A percentile compares a stretch with the other conserved stretches of the same genome.
Evolutionary conservation across 2,329 filamentous ascomycete species (phyloP).

Genomic region (Venturia effusa): DNA sequence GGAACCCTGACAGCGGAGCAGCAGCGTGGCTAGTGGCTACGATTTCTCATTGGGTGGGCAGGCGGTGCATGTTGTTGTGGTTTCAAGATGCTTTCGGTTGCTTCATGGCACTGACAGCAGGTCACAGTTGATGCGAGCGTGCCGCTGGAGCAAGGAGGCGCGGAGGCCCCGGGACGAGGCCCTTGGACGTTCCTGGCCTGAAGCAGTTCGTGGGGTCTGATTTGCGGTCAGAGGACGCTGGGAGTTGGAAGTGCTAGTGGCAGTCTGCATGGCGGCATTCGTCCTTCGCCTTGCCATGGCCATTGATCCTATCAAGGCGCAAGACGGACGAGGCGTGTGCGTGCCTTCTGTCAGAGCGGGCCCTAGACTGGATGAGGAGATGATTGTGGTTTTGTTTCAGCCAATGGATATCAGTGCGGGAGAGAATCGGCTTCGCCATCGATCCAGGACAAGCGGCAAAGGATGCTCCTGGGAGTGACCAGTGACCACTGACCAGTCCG

Average conservation of each 20-base stretch:
- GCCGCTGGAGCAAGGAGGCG: background rate
- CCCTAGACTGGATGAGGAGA: background rate
- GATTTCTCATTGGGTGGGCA: background rate
- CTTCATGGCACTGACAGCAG: background rate
- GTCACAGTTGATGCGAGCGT: background rate
- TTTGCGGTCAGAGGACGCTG: background rate
- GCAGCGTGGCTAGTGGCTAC: background rate
- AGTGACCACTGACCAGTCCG: no score
- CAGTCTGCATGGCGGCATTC: background rate
- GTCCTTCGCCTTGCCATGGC: background rate
- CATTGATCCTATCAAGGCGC: background rate
- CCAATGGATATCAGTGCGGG: background rate
- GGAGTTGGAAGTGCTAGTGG: background rate
- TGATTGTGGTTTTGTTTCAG: slow-evolving; percentile 4
- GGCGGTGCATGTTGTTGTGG: background rate
- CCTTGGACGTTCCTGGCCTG: background rate
- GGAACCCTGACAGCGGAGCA: background rate
- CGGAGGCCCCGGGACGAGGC: background rate
- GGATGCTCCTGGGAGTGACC: no score
- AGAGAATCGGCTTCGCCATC: background rate
- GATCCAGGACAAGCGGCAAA: background rate
- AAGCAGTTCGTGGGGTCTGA: background rate
- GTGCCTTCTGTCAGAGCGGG: background rate
- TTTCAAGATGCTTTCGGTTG: slow-evolving; percentile 2
- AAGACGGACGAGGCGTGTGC: background rate